A percentile compares a stretch with the other conserved stretches of the same genome.
These are phyloP conservation scores for Brassica balearica DNA, from an alignment of 441 rosid species.

Conservation along the genomic window DNA sequence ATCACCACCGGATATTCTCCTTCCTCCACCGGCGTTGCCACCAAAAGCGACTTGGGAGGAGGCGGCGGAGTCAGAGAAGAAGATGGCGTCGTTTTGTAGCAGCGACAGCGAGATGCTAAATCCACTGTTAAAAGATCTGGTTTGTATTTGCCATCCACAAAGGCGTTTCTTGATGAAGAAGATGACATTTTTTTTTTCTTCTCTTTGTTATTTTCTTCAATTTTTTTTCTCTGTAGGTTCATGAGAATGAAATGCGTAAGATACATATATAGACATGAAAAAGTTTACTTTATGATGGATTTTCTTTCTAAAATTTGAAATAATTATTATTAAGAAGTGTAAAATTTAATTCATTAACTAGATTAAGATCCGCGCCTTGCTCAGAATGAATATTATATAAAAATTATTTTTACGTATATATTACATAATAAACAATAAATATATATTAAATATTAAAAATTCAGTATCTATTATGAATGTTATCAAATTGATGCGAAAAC, in stretches of 20 bases:
- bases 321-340: no score
- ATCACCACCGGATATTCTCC: constrained; percentile 74
- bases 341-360: no score
- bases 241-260: not conserved
- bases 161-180: constrained; percentile 51
- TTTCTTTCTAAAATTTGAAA: no score
- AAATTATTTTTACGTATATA: no score
- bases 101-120: constrained; percentile 39
- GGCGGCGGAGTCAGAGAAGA: constrained; percentile 45
- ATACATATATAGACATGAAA: no score
- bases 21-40: constrained; percentile 61
- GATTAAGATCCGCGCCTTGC: no score
- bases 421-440: no score
- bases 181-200: constrained; percentile 24
- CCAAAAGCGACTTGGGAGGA: constrained; percentile 77
- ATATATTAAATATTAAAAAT: no score
- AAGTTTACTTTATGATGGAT: no score
- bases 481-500: no score
- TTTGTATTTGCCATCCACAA: constrained; percentile 58
- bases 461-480: no score
- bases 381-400: no score
- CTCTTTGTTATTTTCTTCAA: not conserved
- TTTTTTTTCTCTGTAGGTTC: constrained; percentile 19
- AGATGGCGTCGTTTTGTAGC: constrained; percentile 37
- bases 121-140: constrained; percentile 51